Conservation (phyloP, 768 basidiomycete species). For the Erythrobasidium yunnanense region DNA sequence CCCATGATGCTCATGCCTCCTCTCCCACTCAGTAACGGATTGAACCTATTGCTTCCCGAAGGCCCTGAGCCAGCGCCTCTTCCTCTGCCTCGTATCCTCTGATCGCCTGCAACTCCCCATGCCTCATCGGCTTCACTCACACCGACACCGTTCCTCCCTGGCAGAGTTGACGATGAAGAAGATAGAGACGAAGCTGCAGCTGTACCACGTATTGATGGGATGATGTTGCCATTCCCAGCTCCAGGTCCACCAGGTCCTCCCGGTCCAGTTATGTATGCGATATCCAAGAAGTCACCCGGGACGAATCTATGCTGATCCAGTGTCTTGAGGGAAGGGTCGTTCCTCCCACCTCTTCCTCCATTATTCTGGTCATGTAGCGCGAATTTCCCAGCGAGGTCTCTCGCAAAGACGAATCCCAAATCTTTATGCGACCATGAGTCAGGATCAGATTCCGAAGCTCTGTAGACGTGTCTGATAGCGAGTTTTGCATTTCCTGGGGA, state of each 20-base stretch:
- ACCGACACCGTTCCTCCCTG: not conserved
- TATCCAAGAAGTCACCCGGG: constrained; percentile 23
- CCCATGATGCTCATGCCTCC: constrained; percentile 22
- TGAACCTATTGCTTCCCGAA: constrained; percentile 6
- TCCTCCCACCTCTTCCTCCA: constrained; percentile 2
- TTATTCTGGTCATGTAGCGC: not conserved
- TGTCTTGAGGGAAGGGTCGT: constrained; percentile 9
- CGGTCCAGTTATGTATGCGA: constrained; percentile 15
- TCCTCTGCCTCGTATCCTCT: not conserved
- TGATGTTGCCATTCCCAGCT: no score
- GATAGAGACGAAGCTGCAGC: not conserved
- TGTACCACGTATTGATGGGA: not conserved
- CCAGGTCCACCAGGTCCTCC: not conserved
- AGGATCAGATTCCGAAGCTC: constrained; percentile 21
- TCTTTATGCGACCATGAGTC: constrained; percentile 22
- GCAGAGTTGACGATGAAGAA: not conserved
- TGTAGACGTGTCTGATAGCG: constrained; percentile 35
- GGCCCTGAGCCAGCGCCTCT: not conserved
- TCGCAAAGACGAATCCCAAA: constrained; percentile 17
- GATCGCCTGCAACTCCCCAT: constrained; percentile 22
- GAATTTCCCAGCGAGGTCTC: constrained; percentile 27
- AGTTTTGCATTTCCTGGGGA: constrained; percentile 17
- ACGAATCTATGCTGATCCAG: constrained; percentile 19
- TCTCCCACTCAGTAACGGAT: constrained; percentile 9
- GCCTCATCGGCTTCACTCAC: constrained; percentile 22